Evolutionary conservation across 805 yeast genomes (phyloP).

Genomic region (Cyberlindnera maclurae): DNA sequence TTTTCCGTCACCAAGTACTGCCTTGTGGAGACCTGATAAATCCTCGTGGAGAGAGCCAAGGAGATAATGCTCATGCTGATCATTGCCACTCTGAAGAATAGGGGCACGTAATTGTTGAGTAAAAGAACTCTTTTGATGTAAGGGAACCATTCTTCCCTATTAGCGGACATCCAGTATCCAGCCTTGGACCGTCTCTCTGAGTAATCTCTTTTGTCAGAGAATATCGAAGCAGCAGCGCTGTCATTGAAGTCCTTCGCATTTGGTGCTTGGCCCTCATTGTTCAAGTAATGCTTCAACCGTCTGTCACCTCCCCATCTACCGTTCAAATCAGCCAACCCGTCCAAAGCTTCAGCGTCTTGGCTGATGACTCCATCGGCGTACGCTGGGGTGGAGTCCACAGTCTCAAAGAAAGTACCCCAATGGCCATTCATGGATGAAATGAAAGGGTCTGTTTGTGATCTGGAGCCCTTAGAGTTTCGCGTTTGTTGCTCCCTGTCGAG

Average conservation of each 20-base stretch:
- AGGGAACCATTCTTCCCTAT: constrained; percentile 58
- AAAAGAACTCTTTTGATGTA: constrained; percentile 51
- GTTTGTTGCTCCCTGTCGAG: background rate
- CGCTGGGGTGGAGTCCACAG: constrained; percentile 39
- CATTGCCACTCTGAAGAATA: constrained; percentile 59
- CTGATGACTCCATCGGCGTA: constrained; percentile 20
- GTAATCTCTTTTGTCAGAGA: constrained; percentile 18
- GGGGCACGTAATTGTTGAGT: constrained; percentile 75
- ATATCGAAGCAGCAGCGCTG: background rate
- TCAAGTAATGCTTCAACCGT: constrained; percentile 47
- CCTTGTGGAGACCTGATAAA: constrained; percentile 36
- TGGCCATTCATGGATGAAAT: constrained; percentile 33
- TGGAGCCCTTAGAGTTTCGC: no score
- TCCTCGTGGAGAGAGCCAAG: constrained; percentile 61
- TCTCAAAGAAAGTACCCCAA: constrained; percentile 45
- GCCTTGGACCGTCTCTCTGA: constrained; percentile 47
- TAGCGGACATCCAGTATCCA: constrained; percentile 63
- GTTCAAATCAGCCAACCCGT: constrained; percentile 34
- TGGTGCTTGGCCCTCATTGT: constrained; percentile 23
- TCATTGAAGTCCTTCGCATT: background rate
- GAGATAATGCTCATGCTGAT: constrained; percentile 58
- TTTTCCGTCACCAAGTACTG: constrained; percentile 7
- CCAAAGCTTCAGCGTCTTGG: constrained; percentile 19
- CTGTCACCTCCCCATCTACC: constrained; percentile 69
- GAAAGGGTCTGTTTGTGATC: constrained; percentile 24